Conservation (phyloP, 2,329 filamentous ascomycete genomes). For the Aspergillus piperis region DNA sequence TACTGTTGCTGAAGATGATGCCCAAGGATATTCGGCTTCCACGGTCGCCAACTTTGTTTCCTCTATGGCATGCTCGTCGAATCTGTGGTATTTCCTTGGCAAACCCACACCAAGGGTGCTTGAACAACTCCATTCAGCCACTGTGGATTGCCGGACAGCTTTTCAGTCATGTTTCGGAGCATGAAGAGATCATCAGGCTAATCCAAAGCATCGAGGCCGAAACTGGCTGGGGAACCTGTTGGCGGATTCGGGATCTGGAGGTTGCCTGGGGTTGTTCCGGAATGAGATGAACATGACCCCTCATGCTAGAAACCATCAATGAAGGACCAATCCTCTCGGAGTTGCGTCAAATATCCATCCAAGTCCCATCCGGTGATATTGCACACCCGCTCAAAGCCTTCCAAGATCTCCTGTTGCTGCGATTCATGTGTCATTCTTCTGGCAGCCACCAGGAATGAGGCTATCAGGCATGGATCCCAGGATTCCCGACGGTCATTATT, state of each 20-base stretch:
- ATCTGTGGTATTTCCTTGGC: slow-evolving; percentile 59
- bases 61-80: slow-evolving; percentile 58
- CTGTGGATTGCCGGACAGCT: slow-evolving; percentile 59
- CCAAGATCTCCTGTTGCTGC: slow-evolving; percentile 49
- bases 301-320: slow-evolving; percentile 18
- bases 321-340: slow-evolving; percentile 28
- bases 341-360: slow-evolving; percentile 17
- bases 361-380: slow-evolving; percentile 47
- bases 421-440: slow-evolving; percentile 52
- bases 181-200: slow-evolving; percentile 36
- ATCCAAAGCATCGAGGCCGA: slow-evolving; percentile 54
- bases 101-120: slow-evolving; percentile 57
- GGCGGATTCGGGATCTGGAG: slow-evolving; percentile 57
- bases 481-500: slow-evolving; percentile 49
- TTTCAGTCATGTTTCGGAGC: slow-evolving; percentile 53
- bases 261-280: slow-evolving; percentile 33
- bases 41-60: slow-evolving; percentile 35
- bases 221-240: slow-evolving; percentile 57
- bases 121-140: slow-evolving; percentile 61
- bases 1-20: slow-evolving; percentile 53
- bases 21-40: slow-evolving; percentile 36
- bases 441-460: slow-evolving; percentile 50
- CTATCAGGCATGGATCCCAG: slow-evolving; percentile 54
- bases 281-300: not conserved
- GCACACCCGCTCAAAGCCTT: slow-evolving; percentile 42